A percentile compares a stretch with the other conserved stretches of the same genome.
Evolutionary conservation across 2,329 filamentous ascomycete species (phyloP).

Genomic region (Aspergillus melleus): DNA sequence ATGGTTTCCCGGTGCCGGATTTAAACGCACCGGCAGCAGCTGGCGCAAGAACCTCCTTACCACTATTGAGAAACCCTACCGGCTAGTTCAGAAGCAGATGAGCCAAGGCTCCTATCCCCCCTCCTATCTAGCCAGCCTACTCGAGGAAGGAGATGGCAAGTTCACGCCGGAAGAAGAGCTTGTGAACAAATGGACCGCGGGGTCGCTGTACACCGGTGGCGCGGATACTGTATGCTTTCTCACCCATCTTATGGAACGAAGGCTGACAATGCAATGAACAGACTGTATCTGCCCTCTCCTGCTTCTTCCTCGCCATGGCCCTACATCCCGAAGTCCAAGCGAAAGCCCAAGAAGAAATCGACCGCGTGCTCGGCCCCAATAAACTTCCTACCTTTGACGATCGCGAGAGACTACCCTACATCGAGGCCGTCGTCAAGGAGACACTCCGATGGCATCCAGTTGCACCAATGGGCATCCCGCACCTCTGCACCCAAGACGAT

Average conservation of each 20-base stretch:
- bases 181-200: constrained; percentile 31
- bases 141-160: constrained; percentile 31
- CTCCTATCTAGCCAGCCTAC: constrained; percentile 43
- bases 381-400: constrained; percentile 40
- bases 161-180: constrained; percentile 31
- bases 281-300: constrained; percentile 44
- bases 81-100: constrained; percentile 46
- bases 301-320: constrained; percentile 54
- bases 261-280: constrained; percentile 15
- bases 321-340: constrained; percentile 53
- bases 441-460: constrained; percentile 38
- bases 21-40: constrained; percentile 41
- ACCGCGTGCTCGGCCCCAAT: constrained; percentile 36
- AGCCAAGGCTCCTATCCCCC: constrained; percentile 25
- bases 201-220: constrained; percentile 44
- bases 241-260: neutral
- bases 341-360: constrained; percentile 50
- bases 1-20: constrained; percentile 49
- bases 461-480: constrained; percentile 33
- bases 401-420: constrained; percentile 35
- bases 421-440: constrained; percentile 43
- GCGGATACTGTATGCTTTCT: constrained; percentile 20
- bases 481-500: constrained; percentile 27
- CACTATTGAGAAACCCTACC: constrained; percentile 43
- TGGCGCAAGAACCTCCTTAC: constrained; percentile 34